A percentile compares a stretch with the other conserved stretches of the same genome.
Conservation (phyloP, 2,329 filamentous ascomycete species). For the Lachnellula hyalina region DNA sequence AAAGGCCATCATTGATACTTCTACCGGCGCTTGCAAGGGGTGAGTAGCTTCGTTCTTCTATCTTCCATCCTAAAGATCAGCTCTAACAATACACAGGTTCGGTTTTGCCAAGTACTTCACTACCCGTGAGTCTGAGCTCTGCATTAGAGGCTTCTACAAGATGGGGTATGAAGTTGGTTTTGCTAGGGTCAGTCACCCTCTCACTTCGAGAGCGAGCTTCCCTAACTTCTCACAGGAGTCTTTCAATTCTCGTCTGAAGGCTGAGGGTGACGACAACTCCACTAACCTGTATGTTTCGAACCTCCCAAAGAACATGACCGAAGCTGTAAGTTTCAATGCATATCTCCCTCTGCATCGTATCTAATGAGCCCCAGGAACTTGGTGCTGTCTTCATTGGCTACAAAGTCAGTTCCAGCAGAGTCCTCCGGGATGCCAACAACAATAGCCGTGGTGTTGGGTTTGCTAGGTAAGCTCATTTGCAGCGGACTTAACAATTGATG, state of each 20-base stretch:
- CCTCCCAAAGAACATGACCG: constrained; percentile 84
- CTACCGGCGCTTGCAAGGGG: constrained; percentile 95
- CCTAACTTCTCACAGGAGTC: constrained; percentile 63
- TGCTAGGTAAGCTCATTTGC: constrained; percentile 62
- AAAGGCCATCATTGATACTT: constrained; percentile 96
- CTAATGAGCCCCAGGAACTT: constrained; percentile 52
- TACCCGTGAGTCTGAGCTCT: constrained; percentile 84
- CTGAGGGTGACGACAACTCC: constrained; percentile 80
- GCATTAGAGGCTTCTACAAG: constrained; percentile 91
- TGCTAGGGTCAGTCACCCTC: constrained; percentile 61
- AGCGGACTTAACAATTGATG: constrained; percentile 1
- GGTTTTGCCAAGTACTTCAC: constrained; percentile 95
- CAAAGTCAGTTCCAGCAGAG: constrained; percentile 87
- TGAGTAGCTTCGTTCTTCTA: constrained; percentile 38
- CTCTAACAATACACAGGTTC: constrained; percentile 54
- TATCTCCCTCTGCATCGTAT: constrained; percentile 14
- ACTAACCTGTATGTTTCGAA: constrained; percentile 99
- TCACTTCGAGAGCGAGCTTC: constrained; percentile 4
- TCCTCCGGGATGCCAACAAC: constrained; percentile 84
- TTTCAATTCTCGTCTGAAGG: constrained; percentile 96
- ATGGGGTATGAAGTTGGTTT: constrained; percentile 97
- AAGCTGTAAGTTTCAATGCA: constrained; percentile 60
- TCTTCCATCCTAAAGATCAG: neutral
- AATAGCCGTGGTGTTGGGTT: constrained; percentile 97
- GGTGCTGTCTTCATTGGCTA: constrained; percentile 74